phyloP scores from a whole-genome alignment of 768 basidiomycete species.

The Pleurotus tuber-regium region DNA sequence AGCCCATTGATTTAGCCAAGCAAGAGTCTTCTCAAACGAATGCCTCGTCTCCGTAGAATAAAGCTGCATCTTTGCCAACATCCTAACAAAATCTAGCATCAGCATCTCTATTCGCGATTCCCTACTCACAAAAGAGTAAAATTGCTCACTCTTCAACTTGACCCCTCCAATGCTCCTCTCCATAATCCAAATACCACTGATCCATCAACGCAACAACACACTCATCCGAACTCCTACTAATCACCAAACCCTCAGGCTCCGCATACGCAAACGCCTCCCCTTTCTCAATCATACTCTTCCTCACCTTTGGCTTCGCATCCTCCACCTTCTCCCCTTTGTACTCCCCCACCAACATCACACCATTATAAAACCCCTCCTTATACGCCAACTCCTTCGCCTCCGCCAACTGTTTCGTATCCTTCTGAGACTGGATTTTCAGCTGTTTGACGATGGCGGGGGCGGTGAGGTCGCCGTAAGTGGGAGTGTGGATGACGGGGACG shows the following conservation, averaged over 20 bases:
- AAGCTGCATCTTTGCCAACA: slow-evolving; percentile 84
- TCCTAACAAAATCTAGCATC: slow-evolving; percentile 36
- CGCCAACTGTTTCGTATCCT: slow-evolving; percentile 88
- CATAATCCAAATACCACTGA: slow-evolving; percentile 99
- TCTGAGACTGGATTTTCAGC: slow-evolving; percentile 93
- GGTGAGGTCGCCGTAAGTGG: slow-evolving; percentile 89
- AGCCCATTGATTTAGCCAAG: slow-evolving; percentile 98
- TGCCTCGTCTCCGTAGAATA: slow-evolving; percentile 92
- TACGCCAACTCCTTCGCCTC: slow-evolving; percentile 98
- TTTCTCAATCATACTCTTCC: slow-evolving; percentile 75
- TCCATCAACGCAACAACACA: slow-evolving; percentile 98
- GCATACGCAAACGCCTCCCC: slow-evolving; percentile 88
- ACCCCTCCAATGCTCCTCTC: slow-evolving; percentile 85
- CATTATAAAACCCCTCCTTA: slow-evolving; percentile 97
- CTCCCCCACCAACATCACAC: slow-evolving; percentile 87
- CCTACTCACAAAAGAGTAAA: no score
- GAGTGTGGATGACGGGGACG: slow-evolving; percentile 83
- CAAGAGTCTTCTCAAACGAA: slow-evolving; percentile 85
- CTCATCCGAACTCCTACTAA: slow-evolving; percentile 91
- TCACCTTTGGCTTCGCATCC: slow-evolving; percentile 88
- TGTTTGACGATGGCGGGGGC: slow-evolving; percentile 82
- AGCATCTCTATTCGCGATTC: no score
- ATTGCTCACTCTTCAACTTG: slow-evolving; percentile 73
- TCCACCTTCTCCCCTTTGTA: slow-evolving; percentile 87
- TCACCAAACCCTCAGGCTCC: slow-evolving; percentile 89